These are phyloP conservation scores for Starmerella sirachaensis DNA, from an alignment of 805 yeast species.

Conservation along the genomic window DNA sequence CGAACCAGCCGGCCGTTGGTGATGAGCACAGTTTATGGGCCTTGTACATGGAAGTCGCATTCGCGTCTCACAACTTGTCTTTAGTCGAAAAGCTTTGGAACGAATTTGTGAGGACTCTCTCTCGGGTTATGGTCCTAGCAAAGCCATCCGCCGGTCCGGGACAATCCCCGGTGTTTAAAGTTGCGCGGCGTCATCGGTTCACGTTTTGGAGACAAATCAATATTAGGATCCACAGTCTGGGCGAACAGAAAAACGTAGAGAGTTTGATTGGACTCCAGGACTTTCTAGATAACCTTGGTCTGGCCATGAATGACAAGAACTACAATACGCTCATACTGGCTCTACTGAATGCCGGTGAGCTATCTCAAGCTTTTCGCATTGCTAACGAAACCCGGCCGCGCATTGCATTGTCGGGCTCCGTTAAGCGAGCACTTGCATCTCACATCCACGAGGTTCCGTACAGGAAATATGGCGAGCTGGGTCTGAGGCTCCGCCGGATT, in stretches of 20 bases:
- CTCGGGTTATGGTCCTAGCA: slow-evolving; percentile 7
- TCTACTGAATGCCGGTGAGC: background rate
- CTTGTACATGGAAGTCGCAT: slow-evolving; percentile 15
- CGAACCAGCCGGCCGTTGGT: background rate
- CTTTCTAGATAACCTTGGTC: slow-evolving; percentile 6
- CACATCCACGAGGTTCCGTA: no score
- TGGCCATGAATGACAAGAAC: slow-evolving; percentile 5
- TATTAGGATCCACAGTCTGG: slow-evolving; percentile 11
- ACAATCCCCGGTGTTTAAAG: slow-evolving; percentile 5
- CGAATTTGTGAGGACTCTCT: slow-evolving; percentile 8
- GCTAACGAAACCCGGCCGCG: background rate
- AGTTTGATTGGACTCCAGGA: slow-evolving; percentile 11
- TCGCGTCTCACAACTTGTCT: slow-evolving; percentile 1
- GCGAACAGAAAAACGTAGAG: background rate
- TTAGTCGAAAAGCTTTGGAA: slow-evolving; percentile 14
- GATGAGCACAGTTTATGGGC: slow-evolving; percentile 13
- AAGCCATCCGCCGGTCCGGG: background rate
- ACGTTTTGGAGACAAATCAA: slow-evolving; percentile 7
- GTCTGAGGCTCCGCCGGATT: no score
- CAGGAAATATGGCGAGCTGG: no score
- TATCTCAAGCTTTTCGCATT: slow-evolving; percentile 2
- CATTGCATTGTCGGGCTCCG: no score
- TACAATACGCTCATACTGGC: slow-evolving; percentile 6
- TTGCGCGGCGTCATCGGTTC: slow-evolving; percentile 16
- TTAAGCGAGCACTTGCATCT: no score